Evolutionary conservation across 163 green algal species (phyloP), one percentile per base, ranked within the genome.

Genomic region (Prototheca wickerhamii): DNA sequence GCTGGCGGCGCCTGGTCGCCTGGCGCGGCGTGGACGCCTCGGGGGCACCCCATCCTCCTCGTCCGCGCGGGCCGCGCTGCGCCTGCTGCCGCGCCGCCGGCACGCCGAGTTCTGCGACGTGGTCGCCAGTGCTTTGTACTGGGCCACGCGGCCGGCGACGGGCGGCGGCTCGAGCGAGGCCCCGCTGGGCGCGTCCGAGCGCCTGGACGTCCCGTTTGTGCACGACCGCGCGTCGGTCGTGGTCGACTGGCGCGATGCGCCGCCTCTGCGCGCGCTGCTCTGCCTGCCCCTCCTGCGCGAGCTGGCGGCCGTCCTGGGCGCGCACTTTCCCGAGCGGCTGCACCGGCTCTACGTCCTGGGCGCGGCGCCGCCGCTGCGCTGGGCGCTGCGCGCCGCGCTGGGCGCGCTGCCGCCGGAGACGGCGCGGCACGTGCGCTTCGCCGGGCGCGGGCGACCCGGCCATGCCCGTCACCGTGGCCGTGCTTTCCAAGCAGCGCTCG

Each of bases 21-120:
- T 84, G 75, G 71, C 67, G 68, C 37, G 71, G 74, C 4, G 31
- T 30, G 28, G 77, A 84, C 55, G 49, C 49, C 15, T 34, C 34
- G 61, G 52, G 74, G 74, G n/a, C 61, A 60, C 26, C 74, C 77
- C n/a, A 68, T 84, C 33, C 52, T 84, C 28, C 50, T 84, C 21
- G 50, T 81, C 7, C 49, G 69, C 10, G 31, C 77, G n/a, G 71
- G 71, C 10, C 59, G 70, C 70, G 30, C 44, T 67, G 58, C 72
- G 73, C 57, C 63, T 77, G 62, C 35, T 61, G 7, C 71, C 55
- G 61, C 53, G 29, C 0, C 34, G 55, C 61, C 64, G 49, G n/a
- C 61, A 62, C 17, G 52, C 73, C 15, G 49, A 71, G 31, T 69
- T 76, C 15, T 42, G 56, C 2, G 30, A 63, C 5, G 74, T 60